Base-by-base conservation (phyloP, 148 eudicot species). In the Cornus kousa region DNA sequence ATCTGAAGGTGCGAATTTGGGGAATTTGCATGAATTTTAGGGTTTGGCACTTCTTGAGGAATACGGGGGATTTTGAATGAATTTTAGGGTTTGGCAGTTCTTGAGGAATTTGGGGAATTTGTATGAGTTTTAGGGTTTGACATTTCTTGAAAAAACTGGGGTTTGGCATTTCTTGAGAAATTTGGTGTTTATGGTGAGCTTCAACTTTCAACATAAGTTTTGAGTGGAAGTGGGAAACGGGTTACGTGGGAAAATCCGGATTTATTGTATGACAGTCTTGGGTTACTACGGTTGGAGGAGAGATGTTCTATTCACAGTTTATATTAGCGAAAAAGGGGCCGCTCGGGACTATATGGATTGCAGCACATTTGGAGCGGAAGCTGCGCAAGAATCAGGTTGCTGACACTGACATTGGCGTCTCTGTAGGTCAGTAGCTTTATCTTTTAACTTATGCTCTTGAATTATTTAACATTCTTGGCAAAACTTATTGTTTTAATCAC, bases 241-340 rank as follows among this genome's bases (percentile, higher is more conserved):
- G 8, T 62, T 20, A 3, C 23, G 66, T 7, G 19, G 22, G 23
- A 62, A 7, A 62, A 5, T 62, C 19, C 19, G 24, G 66, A 16
- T 17, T 62, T 62, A 2, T 71, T 67, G 59, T 66, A 69, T 74
- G 79, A 68, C 8, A 62, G 68, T 62, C 60, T 82, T 78, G 74
- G 80, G 53, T 84, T 77, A 59, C 11, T 59, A 64, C 37, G 72
- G 55, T 75, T 73, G 76, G 74, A n/a, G 57, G 57, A 72, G 66
- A 80, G 65, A 94, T 95, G 99, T 95, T 95, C 79, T 93, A 95
- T 79, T 95, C 97, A n/a, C 97, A 93, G 82, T 93, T 91, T 79
- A 91, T 95, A 85, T 82, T 95, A 72, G 99, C 99, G 19, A 95
- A 92, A 76, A 95, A 95, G 86, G 99, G 99, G 77, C 97, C 99